Evolutionary conservation across 495 filamentous ascomycete genomes (phyloP).

Genomic region (Aspergillus conjunctus): DNA sequence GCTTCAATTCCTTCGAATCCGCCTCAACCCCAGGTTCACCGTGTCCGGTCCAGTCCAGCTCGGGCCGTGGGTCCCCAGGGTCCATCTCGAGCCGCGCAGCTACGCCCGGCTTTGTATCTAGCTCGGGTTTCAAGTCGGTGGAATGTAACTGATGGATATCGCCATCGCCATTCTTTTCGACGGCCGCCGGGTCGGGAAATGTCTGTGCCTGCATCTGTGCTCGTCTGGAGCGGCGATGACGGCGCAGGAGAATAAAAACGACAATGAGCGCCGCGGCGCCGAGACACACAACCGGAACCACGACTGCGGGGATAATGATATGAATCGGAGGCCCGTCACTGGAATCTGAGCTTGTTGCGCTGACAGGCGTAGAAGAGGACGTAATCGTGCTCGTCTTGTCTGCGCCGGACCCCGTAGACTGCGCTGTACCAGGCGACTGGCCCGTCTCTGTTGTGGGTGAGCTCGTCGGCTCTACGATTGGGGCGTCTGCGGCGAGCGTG

Average conservation of each 20-base stretch:
- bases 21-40: not conserved
- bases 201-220: too few species aligned
- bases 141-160: too few species aligned
- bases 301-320: not conserved
- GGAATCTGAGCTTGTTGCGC: not conserved
- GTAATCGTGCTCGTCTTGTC: not conserved
- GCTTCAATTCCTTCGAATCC: not conserved
- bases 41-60: not conserved
- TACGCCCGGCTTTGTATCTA: not conserved
- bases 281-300: not conserved
- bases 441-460: too few species aligned
- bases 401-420: not conserved
- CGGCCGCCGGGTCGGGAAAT: too few species aligned
- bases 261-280: not conserved
- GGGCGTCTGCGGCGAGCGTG: not conserved
- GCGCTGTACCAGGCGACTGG: not conserved
- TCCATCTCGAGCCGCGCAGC: not conserved
- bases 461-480: not conserved
- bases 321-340: not conserved
- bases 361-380: not conserved
- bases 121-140: not conserved
- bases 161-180: too few species aligned
- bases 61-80: not conserved
- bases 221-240: not conserved
- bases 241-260: not conserved